A percentile compares a stretch with the other conserved stretches of the same genome.
Evolutionary conservation across 2,329 filamentous ascomycete genomes (phyloP).

Genomic region (Albophoma yamanashiensis): DNA sequence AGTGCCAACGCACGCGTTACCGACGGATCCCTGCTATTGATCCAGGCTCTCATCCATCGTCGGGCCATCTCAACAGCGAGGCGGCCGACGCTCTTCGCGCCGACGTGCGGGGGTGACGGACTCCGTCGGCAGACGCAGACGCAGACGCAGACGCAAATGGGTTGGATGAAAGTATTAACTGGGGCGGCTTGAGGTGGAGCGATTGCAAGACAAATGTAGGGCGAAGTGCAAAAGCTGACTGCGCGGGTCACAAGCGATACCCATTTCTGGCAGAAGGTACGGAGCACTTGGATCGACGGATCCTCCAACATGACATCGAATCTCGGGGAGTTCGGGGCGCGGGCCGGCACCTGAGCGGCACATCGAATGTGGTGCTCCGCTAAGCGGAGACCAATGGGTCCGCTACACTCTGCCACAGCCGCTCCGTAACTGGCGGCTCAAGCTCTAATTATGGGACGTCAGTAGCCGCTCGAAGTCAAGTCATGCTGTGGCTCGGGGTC

Average conservation of each 20-base stretch:
- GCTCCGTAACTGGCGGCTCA: neutral
- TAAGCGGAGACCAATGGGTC: neutral
- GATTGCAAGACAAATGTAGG: neutral
- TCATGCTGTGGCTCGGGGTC: no score
- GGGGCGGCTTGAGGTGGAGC: neutral
- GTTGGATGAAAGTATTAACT: neutral
- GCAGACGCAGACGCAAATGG: no score
- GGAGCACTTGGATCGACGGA: no score
- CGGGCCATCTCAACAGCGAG: neutral
- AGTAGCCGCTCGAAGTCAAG: no score
- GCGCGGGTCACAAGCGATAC: neutral
- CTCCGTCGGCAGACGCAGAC: neutral
- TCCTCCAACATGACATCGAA: neutral
- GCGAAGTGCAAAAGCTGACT: neutral
- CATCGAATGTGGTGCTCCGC: neutral
- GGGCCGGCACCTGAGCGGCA: neutral
- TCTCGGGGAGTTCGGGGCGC: neutral
- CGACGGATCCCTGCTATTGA: neutral
- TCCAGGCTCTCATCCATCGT: neutral
- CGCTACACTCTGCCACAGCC: no score
- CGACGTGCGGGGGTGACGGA: neutral
- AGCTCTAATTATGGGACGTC: no score
- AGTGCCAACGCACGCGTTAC: neutral
- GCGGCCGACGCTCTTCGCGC: neutral
- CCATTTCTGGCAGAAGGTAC: neutral